Conservation (phyloP, 495 filamentous ascomycete genomes). For the Rusavskia elegans region DNA sequence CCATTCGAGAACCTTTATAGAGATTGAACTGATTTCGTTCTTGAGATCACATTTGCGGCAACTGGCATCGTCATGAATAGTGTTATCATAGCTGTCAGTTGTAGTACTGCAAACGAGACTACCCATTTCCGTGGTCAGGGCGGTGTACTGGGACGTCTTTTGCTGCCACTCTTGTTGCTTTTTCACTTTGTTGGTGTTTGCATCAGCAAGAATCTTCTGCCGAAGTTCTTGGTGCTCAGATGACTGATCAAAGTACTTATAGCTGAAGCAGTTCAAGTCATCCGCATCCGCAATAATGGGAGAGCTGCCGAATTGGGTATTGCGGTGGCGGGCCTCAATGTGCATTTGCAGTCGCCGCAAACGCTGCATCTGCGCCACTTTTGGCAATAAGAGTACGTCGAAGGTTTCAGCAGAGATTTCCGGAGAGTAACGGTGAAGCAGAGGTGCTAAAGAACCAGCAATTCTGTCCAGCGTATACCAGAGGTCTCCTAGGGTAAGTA, state of each 20-base stretch:
- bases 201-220: constrained; percentile 22
- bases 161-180: constrained; percentile 29
- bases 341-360: not conserved
- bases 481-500: not conserved
- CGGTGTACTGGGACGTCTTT: constrained; percentile 18
- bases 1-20: constrained; percentile 43
- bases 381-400: not conserved
- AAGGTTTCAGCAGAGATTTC: not conserved
- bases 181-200: constrained; percentile 11
- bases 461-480: not conserved
- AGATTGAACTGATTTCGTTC: constrained; percentile 18
- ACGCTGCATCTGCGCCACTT: not conserved
- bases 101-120: not conserved
- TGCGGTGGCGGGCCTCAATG: not conserved
- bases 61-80: constrained; percentile 17
- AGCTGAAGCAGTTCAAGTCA: constrained; percentile 26
- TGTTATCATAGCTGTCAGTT: not conserved
- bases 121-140: constrained; percentile 15
- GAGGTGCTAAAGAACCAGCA: not conserved
- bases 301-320: not conserved
- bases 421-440: not conserved
- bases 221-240: constrained; percentile 22
- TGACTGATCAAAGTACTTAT: constrained; percentile 36
- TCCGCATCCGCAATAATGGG: not conserved
- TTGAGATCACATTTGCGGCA: constrained; percentile 16